A percentile compares a stretch with the other conserved stretches of the same genome.
Conservation (phyloP, 169 alveolate genomes). For the Perkinsus marinus region DNA sequence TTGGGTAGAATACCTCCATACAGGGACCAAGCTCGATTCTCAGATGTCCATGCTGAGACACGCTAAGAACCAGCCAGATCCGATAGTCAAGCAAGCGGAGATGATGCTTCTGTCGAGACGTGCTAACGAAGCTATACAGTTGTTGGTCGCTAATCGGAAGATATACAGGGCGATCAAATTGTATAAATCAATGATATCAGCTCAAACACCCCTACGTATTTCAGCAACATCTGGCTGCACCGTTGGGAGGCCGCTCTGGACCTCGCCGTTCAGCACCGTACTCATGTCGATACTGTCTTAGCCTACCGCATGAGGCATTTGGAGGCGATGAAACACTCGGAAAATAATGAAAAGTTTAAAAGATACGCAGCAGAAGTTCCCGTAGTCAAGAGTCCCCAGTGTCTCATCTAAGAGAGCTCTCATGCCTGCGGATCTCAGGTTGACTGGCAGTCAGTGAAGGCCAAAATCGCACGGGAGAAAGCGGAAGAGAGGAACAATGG, state of each 20-base stretch:
- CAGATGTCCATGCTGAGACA: background rate
- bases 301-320: conserved; percentile 56
- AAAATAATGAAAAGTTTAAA: conserved; percentile 43
- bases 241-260: conserved; percentile 50
- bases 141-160: background rate
- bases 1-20: no score
- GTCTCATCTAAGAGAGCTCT: background rate
- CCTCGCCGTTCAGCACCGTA: conserved; percentile 49
- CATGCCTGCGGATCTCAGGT: background rate
- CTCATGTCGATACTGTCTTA: conserved; percentile 65
- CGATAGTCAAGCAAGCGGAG: background rate
- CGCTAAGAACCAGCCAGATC: background rate
- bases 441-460: conserved; percentile 1
- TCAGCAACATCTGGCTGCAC: conserved; percentile 4
- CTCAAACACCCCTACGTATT: background rate
- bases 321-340: conserved; percentile 44
- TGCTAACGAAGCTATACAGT: background rate
- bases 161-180: background rate
- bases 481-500: background rate
- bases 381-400: background rate
- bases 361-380: conserved; percentile 33
- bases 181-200: background rate
- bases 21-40: background rate
- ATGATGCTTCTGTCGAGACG: background rate
- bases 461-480: background rate